phyloP scores from a whole-genome alignment of 257 asterid genomes.

The Craterostigma plantagineum region DNA sequence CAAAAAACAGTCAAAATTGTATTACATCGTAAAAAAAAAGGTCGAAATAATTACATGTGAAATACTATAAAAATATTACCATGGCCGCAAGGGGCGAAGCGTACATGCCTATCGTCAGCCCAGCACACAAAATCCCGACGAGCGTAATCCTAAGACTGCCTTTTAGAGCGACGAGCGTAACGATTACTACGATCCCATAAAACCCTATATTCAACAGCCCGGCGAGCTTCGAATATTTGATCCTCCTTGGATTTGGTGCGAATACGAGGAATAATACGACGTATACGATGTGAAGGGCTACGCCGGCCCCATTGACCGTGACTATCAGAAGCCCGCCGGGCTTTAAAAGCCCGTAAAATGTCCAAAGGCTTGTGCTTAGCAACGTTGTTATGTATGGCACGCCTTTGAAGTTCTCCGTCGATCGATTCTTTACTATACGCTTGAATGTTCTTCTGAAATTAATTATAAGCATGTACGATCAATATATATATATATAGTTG shows the following conservation, averaged over 20 bases:
- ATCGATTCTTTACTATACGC: slow-evolving; percentile 29
- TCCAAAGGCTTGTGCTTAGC: slow-evolving; percentile 27
- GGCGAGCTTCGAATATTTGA: slow-evolving; percentile 19
- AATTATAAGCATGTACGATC: too few species aligned
- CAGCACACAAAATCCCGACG: slow-evolving; percentile 47
- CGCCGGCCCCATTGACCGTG: slow-evolving; percentile 55
- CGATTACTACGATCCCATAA: slow-evolving; percentile 25
- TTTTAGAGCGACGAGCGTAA: slow-evolving; percentile 22
- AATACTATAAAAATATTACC: too few species aligned
- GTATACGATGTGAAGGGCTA: slow-evolving; percentile 29
- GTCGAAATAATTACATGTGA: too few species aligned
- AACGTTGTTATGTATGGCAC: slow-evolving; percentile 29
- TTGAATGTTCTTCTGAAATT: slow-evolving; percentile 23
- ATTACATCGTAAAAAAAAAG: too few species aligned
- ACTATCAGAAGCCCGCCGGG: slow-evolving; percentile 36
- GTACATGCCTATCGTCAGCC: slow-evolving; percentile 57
- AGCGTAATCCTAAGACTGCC: slow-evolving; percentile 22
- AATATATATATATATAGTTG: too few species aligned
- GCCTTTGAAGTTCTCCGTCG: slow-evolving; percentile 33
- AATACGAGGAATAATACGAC: slow-evolving; percentile 38
- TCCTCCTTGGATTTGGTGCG: slow-evolving; percentile 34
- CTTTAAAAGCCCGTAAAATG: slow-evolving; percentile 41
- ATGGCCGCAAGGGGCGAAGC: slow-evolving; percentile 59
- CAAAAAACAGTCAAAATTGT: not conserved
- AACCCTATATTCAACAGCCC: slow-evolving; percentile 25